Evolutionary conservation across 345 rosid species (phyloP), one percentile per base, ranked within the genome.

Genomic region (Geranium brycei): DNA sequence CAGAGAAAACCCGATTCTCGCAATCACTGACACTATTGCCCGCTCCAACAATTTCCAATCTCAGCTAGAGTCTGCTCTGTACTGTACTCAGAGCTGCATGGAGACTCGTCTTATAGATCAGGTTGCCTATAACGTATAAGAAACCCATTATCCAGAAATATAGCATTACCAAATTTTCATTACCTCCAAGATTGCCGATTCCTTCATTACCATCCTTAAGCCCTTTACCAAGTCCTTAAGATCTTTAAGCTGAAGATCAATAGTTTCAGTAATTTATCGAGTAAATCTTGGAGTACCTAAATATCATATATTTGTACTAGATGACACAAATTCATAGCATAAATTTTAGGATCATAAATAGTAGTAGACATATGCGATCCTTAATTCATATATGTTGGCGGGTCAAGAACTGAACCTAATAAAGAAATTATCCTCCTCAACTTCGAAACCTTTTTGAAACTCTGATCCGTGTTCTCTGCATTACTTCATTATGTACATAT

Each of bases 371-470:
- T n/a, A n/a, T 23, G 28, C 28, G 2, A 23, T 23, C 2, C 28
- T 23, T 23, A 23, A 23, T 23, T 23, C 28, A 47, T 47, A 47
- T 3, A 47, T 47, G 53, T 11, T 41, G 51, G 10, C 13, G 10
- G 13, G 51, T 6, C 38, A 32, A 32, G 38, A 32, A 32, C 41
- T 17, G 58, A 41, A n/a, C n/a, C n/a, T n/a, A n/a, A n/a, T n/a
- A n/a, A n/a, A n/a, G n/a, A n/a, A n/a, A n/a, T n/a, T n/a, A n/a
- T 41, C 51, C 10, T 60, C 58, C 73, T 76, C 63, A 86, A 97
- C 97, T 88, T 90, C 99, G 95, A 88, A 57, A 97, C 91, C 85
- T 79, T 82, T 75, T 93, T 96, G 65, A 88, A 83, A 83, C 95
- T 82, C 78, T 83, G 89, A 18, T 90, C 96, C 62, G 90, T 79